These are phyloP conservation scores for Geotrichum ghanense DNA, from an alignment of 805 yeast species.

Conservation along the genomic window DNA sequence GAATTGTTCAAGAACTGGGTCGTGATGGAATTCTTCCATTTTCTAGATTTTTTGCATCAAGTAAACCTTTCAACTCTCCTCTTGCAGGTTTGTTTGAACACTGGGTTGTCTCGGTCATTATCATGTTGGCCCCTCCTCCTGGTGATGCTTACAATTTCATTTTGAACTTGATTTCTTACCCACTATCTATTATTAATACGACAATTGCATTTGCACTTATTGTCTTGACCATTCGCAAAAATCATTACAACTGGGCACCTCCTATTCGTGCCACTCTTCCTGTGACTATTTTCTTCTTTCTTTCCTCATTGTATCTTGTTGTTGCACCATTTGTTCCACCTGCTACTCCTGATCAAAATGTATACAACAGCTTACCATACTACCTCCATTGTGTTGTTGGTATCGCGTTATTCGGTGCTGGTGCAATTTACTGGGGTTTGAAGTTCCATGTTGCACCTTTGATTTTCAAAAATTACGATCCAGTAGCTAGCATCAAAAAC, in stretches of 20 bases:
- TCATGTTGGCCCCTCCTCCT: slow-evolving; percentile 72
- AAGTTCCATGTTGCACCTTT: neutral
- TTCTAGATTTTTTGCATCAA: slow-evolving; percentile 56
- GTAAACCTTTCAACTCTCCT: slow-evolving; percentile 66
- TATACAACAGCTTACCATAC: slow-evolving; percentile 62
- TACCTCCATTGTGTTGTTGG: slow-evolving; percentile 76
- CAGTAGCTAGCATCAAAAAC: neutral
- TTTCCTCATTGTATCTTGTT: slow-evolving; percentile 56
- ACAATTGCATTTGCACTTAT: slow-evolving; percentile 53
- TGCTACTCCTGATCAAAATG: slow-evolving; percentile 42
- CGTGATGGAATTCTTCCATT: slow-evolving; percentile 75
- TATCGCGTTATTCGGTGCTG: slow-evolving; percentile 59
- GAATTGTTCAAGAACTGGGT: slow-evolving; percentile 70
- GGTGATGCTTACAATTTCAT: slow-evolving; percentile 83
- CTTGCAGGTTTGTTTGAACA: slow-evolving; percentile 64
- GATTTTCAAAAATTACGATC: neutral
- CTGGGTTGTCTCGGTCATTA: slow-evolving; percentile 61
- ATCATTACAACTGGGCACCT: slow-evolving; percentile 47
- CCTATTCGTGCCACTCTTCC: slow-evolving; percentile 56
- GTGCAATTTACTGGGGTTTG: slow-evolving; percentile 43
- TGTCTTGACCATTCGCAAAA: slow-evolving; percentile 41
- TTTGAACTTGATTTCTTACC: slow-evolving; percentile 69
- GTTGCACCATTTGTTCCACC: slow-evolving; percentile 79
- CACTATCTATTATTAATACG: slow-evolving; percentile 64
- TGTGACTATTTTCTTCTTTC: slow-evolving; percentile 51